A percentile compares a stretch with the other conserved stretches of the same genome.
These are phyloP conservation scores for Plenodomus lindquistii DNA, from an alignment of 2,329 filamentous ascomycete species.

Conservation along the genomic window DNA sequence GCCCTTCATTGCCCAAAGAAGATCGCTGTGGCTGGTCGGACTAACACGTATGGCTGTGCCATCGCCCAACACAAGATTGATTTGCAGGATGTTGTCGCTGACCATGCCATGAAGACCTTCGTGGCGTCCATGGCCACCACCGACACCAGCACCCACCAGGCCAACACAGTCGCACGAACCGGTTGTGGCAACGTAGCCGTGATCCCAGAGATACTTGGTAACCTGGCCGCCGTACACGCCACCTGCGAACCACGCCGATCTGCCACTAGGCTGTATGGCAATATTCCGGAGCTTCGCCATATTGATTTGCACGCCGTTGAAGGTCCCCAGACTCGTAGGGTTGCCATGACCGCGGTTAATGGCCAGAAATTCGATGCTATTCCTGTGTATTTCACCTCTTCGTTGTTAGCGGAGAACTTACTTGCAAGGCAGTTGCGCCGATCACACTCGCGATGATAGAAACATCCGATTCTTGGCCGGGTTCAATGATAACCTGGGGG, in stretches of 20 bases:
- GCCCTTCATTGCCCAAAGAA: slow-evolving; percentile 40
- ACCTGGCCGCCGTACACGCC: slow-evolving; percentile 23
- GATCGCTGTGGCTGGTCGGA: slow-evolving; percentile 36
- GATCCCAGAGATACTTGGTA: slow-evolving; percentile 53
- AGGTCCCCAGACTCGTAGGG: too few relatives aligned
- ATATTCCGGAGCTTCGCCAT: too few relatives aligned
- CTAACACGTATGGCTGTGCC: slow-evolving; percentile 48
- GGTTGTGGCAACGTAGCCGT: slow-evolving; percentile 35
- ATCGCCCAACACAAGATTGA: slow-evolving; percentile 56
- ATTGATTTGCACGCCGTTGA: too few relatives aligned
- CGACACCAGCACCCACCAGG: slow-evolving; percentile 54
- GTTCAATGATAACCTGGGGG: too few relatives aligned
- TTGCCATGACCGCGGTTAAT: too few relatives aligned
- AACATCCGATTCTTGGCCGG: too few relatives aligned
- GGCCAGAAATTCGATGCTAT: too few relatives aligned
- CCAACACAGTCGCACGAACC: slow-evolving; percentile 54
- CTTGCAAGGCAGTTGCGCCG: too few relatives aligned
- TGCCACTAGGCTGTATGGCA: too few relatives aligned
- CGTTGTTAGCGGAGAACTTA: too few relatives aligned
- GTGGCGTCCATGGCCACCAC: slow-evolving; percentile 60
- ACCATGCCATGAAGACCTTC: slow-evolving; percentile 58
- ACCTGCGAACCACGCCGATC: not conserved
- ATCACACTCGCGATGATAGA: too few relatives aligned
- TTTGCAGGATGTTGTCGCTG: slow-evolving; percentile 56
- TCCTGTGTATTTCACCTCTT: too few relatives aligned